A percentile compares a stretch with the other conserved stretches of the same genome.
phyloP scores from a whole-genome alignment of 495 filamentous ascomycete species.

The Pseudoneurospora amorphoporcata region DNA sequence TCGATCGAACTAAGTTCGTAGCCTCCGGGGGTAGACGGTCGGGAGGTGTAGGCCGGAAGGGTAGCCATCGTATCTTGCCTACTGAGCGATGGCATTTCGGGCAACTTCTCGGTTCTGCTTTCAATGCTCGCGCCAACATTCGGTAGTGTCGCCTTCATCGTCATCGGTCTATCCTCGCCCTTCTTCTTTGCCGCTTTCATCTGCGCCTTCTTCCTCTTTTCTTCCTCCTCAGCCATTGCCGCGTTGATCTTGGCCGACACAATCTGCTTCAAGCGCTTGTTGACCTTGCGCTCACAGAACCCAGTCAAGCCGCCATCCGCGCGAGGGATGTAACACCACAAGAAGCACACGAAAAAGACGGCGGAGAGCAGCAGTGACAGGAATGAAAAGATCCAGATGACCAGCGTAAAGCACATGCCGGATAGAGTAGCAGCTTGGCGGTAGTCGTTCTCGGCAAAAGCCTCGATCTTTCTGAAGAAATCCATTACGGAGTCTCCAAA shows the following conservation, averaged over 20 bases:
- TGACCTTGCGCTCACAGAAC: conserved; percentile 86
- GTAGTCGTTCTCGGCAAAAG: conserved; percentile 57
- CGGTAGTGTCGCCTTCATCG: conserved; percentile 51
- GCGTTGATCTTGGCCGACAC: conserved; percentile 75
- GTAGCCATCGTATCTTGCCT: conserved; percentile 60
- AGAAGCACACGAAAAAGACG: conserved; percentile 72
- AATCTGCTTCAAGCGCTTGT: conserved; percentile 67
- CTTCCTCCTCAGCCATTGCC: conserved; percentile 65
- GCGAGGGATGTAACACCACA: conserved; percentile 79
- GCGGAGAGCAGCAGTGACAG: conserved; percentile 62
- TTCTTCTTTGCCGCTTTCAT: conserved; percentile 45
- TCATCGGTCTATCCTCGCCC: conserved; percentile 39
- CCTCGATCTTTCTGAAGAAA: conserved; percentile 68
- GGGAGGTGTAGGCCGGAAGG: conserved; percentile 49
- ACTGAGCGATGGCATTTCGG: conserved; percentile 48
- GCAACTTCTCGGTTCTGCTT: conserved; percentile 39
- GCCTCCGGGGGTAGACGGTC: conserved; percentile 41
- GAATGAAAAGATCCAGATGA: conserved; percentile 80
- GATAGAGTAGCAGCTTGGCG: conserved; percentile 71
- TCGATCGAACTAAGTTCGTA: conserved; percentile 39
- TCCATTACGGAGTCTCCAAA: conserved; percentile 44
- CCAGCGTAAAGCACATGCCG: conserved; percentile 82
- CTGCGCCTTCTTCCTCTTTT: conserved; percentile 45
- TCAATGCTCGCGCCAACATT: conserved; percentile 21
- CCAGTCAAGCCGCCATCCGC: conserved; percentile 66